Conservation (phyloP, 352 stramenopile genomes). For the Thraustochytrium striatum region DNA sequence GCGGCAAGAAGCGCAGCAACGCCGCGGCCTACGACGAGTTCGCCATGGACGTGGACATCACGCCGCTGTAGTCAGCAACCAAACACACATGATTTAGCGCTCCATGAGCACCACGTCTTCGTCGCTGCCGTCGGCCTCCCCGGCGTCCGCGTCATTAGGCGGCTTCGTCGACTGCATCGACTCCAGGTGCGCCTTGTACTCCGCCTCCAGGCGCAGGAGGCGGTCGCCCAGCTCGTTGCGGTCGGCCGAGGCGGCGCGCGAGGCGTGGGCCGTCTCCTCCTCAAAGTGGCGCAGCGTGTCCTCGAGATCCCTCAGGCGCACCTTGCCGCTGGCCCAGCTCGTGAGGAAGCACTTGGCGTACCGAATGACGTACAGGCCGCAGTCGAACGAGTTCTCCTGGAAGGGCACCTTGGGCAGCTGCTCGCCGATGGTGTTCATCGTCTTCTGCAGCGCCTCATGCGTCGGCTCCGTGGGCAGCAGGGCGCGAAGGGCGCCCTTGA, state of each 20-base stretch:
- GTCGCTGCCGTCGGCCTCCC: neutral
- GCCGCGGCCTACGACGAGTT: too few species aligned
- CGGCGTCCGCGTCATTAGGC: neutral
- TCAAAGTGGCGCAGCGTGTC: neutral
- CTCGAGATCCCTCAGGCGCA: neutral
- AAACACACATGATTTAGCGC: too few species aligned
- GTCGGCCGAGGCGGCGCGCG: neutral
- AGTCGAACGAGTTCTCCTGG: slow-evolving; percentile 30
- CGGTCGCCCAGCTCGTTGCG: neutral
- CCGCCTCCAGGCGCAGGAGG: neutral
- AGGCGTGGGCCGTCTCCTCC: neutral
- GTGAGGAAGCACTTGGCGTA: neutral
- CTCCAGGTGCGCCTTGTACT: neutral
- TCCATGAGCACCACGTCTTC: neutral
- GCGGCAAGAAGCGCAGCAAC: too few species aligned
- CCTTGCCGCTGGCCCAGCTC: neutral
- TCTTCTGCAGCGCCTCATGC: neutral
- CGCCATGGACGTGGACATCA: too few species aligned
- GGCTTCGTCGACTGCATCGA: too few species aligned
- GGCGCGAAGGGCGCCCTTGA: slow-evolving; percentile 9
- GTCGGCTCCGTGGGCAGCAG: neutral
- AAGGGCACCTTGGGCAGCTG: neutral
- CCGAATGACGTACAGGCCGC: slow-evolving; percentile 11
- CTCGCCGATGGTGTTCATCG: neutral
- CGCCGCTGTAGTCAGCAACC: too few species aligned